A percentile compares a stretch with the other conserved stretches of the same genome.
Conservation (phyloP, 495 filamentous ascomycete genomes). For the Sabuloglossum arenarium region DNA sequence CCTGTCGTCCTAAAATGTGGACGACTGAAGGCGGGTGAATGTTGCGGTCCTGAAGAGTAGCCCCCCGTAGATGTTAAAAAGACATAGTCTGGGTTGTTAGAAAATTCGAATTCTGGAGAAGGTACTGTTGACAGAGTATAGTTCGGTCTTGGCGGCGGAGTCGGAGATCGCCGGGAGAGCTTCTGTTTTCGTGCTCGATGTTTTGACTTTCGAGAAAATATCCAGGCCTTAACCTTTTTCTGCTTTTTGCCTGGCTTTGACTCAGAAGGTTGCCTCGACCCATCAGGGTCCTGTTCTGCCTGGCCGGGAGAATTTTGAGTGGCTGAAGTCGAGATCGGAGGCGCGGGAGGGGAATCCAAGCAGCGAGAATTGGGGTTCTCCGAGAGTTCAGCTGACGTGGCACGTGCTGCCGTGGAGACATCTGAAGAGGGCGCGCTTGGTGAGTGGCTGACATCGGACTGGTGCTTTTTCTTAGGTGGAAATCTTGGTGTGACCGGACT, state of each 20-base stretch:
- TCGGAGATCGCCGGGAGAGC: constrained; percentile 14
- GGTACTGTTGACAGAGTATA: constrained; percentile 7
- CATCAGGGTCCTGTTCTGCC: neutral
- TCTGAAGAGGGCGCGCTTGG: neutral
- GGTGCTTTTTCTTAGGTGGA: constrained; percentile 11
- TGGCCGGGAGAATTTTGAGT: neutral
- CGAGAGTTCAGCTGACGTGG: neutral
- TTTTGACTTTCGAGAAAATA: constrained; percentile 47
- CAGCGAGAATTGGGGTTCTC: neutral
- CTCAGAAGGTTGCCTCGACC: neutral
- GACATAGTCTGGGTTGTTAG: neutral
- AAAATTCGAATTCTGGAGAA: constrained; percentile 12
- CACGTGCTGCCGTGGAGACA: neutral
- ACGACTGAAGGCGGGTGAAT: neutral
- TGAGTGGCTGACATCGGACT: constrained; percentile 7
- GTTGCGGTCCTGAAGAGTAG: neutral
- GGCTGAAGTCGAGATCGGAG: constrained; percentile 2
- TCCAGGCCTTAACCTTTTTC: constrained; percentile 66
- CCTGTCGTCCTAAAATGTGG: neutral
- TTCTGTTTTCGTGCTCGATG: constrained; percentile 21
- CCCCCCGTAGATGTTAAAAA: neutral
- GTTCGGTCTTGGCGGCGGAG: constrained; percentile 19
- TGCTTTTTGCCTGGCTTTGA: constrained; percentile 38
- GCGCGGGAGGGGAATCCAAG: constrained; percentile 7
- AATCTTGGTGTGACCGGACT: constrained; percentile 9